These are phyloP conservation scores for Alternaria consortialis DNA, from an alignment of 2,329 filamentous ascomycete genomes.

Conservation along the genomic window DNA sequence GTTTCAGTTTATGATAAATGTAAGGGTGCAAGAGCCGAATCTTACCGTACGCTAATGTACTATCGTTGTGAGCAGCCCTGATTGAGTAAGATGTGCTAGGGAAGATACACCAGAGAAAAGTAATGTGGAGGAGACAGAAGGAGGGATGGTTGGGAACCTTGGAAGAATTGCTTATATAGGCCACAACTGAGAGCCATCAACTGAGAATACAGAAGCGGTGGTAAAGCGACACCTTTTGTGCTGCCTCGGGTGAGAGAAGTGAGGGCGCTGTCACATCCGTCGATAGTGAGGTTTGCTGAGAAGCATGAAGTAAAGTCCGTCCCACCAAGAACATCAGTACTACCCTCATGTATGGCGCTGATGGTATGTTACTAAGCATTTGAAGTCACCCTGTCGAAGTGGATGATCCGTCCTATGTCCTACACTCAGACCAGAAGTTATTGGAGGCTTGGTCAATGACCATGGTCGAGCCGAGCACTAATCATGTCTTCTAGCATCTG, in stretches of 20 bases:
- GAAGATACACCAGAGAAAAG: not conserved
- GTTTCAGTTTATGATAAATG: not conserved
- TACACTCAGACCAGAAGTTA: not conserved
- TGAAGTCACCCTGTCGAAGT: not conserved
- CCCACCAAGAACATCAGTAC: not conserved
- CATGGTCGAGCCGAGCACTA: not conserved
- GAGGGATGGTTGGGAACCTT: not conserved
- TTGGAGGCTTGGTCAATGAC: not conserved
- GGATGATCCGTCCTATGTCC: not conserved
- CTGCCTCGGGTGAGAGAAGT: conserved; percentile 13
- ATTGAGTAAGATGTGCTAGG: not conserved
- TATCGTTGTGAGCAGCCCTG: not conserved
- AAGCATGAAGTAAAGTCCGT: conserved; percentile 2
- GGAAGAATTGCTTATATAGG: conserved; percentile 4
- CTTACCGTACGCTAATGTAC: not conserved
- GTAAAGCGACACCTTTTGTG: not conserved
- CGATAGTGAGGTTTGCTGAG: not conserved
- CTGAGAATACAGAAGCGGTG: conserved; percentile 1
- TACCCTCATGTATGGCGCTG: not conserved
- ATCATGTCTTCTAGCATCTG: not conserved
- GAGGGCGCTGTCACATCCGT: not conserved
- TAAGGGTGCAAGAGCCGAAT: not conserved
- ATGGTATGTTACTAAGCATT: not conserved
- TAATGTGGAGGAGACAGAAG: not conserved
- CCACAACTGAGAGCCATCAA: not conserved